These are phyloP conservation scores for Dendrocalamus sinicus DNA, from an alignment of 176 grass and related monocot genomes.

Conservation along the genomic window DNA sequence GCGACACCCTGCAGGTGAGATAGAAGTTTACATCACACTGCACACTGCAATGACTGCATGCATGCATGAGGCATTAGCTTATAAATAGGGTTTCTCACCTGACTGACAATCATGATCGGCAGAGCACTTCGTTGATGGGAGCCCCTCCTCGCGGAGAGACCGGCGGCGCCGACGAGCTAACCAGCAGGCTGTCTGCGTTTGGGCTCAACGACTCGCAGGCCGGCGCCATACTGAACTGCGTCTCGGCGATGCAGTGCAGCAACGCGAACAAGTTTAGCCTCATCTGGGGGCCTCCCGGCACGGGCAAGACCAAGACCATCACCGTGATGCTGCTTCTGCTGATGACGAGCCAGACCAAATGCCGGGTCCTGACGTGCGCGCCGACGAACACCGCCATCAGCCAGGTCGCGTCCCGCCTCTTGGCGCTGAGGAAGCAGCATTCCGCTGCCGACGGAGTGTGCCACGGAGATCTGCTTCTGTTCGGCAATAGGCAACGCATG, in stretches of 20 bases:
- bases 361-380: conserved; percentile 60
- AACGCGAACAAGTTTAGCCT: conserved; percentile 41
- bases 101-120: not conserved
- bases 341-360: conserved; percentile 2
- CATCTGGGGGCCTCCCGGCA: conserved; percentile 78
- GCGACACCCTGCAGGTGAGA: conserved; percentile 24
- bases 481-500: conserved; percentile 61
- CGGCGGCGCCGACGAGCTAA: not conserved
- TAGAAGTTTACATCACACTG: not conserved
- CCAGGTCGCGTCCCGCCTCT: conserved; percentile 56
- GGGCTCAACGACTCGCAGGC: conserved; percentile 61
- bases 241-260: conserved; percentile 39
- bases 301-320: conserved; percentile 83
- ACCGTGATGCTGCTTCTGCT: conserved; percentile 38
- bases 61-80: not conserved
- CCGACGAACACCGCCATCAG: conserved; percentile 70
- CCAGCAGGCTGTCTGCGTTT: conserved; percentile 38
- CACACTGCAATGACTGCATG: not conserved
- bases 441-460: not conserved
- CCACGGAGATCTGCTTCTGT: conserved; percentile 54
- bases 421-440: conserved; percentile 45
- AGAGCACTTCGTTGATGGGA: not conserved
- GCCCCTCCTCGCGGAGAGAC: not conserved
- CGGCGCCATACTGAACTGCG: conserved; percentile 46
- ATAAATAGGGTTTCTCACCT: not conserved